These are phyloP conservation scores for Globisporangium abappressorium DNA, from an alignment of 352 stramenopile genomes.

Conservation along the genomic window DNA sequence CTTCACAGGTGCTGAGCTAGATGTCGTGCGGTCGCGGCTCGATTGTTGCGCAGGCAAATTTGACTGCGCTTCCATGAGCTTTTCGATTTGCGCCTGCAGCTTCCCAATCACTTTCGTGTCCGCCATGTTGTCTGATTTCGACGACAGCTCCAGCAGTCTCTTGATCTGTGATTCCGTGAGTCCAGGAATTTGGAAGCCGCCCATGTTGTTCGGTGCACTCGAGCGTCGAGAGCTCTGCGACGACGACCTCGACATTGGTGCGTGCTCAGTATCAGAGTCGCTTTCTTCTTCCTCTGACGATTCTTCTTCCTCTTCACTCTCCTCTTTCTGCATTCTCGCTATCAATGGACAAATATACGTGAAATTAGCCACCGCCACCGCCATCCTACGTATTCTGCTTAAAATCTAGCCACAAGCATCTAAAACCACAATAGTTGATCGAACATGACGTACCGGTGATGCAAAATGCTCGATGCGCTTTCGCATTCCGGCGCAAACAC, in stretches of 20 bases:
- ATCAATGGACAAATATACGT: not conserved
- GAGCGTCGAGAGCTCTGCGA: conserved; percentile 19
- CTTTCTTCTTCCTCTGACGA: conserved; percentile 72
- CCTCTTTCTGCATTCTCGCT: conserved; percentile 62
- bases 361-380: not conserved
- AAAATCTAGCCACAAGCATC: not conserved
- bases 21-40: conserved; percentile 28
- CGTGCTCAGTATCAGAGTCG: conserved; percentile 63
- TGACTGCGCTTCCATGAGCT: conserved; percentile 54
- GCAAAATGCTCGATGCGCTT: conserved; percentile 64
- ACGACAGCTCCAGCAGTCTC: conserved; percentile 62
- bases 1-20: conserved; percentile 41
- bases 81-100: conserved; percentile 70
- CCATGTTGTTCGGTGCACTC: not conserved
- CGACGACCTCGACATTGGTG: conserved; percentile 16
- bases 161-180: conserved; percentile 65
- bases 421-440: not conserved
- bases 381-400: not conserved
- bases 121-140: conserved; percentile 48
- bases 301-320: conserved; percentile 43
- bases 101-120: conserved; percentile 49
- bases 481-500: conserved; percentile 71
- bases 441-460: conserved; percentile 36
- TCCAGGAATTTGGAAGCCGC: conserved; percentile 41
- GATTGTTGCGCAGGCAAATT: conserved; percentile 22